A percentile compares a stretch with the other conserved stretches of the same genome.
phyloP scores from a whole-genome alignment of 1,284 basidiomycete species.

The Pterulicium gracile region DNA sequence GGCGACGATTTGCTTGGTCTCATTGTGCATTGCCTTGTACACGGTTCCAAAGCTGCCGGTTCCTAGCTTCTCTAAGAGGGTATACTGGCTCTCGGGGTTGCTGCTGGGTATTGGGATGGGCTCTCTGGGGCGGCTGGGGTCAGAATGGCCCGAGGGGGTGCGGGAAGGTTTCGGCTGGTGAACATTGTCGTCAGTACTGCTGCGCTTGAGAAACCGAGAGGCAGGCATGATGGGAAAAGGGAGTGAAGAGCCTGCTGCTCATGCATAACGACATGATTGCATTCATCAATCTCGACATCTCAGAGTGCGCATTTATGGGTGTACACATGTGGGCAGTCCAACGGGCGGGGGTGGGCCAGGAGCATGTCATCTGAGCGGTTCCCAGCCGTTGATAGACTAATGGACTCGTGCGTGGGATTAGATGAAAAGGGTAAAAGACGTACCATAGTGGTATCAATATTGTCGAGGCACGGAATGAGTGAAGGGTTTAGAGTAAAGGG shows the following conservation, averaged over 20 bases:
- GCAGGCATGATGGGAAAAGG: constrained; percentile 29
- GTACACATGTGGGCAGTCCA: neutral
- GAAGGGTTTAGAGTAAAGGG: neutral
- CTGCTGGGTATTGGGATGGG: constrained; percentile 60
- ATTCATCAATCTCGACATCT: constrained; percentile 1
- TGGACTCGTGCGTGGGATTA: constrained; percentile 1
- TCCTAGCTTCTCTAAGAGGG: constrained; percentile 89
- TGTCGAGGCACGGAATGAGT: neutral
- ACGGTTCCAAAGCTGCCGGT: constrained; percentile 97
- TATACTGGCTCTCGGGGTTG: constrained; percentile 84
- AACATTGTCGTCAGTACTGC: constrained; percentile 26
- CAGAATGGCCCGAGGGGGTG: constrained; percentile 37
- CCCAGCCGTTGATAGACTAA: too few relatives aligned
- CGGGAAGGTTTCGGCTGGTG: constrained; percentile 31
- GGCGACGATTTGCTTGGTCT: constrained; percentile 88
- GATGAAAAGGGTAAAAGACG: neutral
- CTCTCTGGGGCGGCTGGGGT: constrained; percentile 41
- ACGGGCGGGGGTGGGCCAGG: too few relatives aligned
- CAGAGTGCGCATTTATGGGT: neutral
- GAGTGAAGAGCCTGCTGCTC: constrained; percentile 2
- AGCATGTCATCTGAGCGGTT: too few relatives aligned
- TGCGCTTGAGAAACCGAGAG: constrained; percentile 32
- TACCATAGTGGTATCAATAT: neutral
- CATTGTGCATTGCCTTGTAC: constrained; percentile 94
- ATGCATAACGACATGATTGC: constrained; percentile 6